Evolutionary conservation across 2,329 filamentous ascomycete species (phyloP).

Genomic region (Xylariaceae sp.): DNA sequence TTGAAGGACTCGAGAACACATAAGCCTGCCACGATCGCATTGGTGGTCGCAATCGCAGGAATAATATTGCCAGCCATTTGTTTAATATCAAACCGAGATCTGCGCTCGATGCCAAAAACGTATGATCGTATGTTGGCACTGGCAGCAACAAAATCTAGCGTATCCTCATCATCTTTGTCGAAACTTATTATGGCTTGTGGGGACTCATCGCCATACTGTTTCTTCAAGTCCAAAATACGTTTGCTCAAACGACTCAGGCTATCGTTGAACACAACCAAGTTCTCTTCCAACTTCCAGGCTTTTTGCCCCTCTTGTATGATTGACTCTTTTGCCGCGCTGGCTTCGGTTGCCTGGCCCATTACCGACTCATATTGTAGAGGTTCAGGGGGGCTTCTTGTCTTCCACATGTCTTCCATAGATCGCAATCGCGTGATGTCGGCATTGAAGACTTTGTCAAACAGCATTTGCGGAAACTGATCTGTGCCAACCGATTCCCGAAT

Average conservation of each 20-base stretch:
- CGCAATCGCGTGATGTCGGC: constrained; percentile 82
- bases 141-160: constrained; percentile 90
- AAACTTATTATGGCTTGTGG: constrained; percentile 76
- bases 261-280: constrained; percentile 84
- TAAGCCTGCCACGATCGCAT: constrained; percentile 91
- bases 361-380: constrained; percentile 73
- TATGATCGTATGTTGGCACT: constrained; percentile 88
- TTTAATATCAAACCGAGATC: constrained; percentile 96
- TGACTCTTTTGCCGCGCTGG: constrained; percentile 59
- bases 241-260: constrained; percentile 79
- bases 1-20: constrained; percentile 95
- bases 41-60: constrained; percentile 96
- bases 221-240: constrained; percentile 71
- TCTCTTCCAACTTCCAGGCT: constrained; percentile 83
- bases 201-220: constrained; percentile 50
- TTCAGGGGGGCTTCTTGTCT: constrained; percentile 75
- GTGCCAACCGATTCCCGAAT: constrained; percentile 85
- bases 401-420: constrained; percentile 97
- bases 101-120: constrained; percentile 86
- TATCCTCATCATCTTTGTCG: constrained; percentile 96
- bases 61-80: constrained; percentile 99
- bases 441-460: constrained; percentile 94
- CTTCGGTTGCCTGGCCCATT: constrained; percentile 56
- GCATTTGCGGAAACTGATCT: constrained; percentile 74
- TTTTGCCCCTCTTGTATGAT: constrained; percentile 72